Evolutionary conservation across 768 basidiomycete species (phyloP).

Genomic region (Auricularia sp.): DNA sequence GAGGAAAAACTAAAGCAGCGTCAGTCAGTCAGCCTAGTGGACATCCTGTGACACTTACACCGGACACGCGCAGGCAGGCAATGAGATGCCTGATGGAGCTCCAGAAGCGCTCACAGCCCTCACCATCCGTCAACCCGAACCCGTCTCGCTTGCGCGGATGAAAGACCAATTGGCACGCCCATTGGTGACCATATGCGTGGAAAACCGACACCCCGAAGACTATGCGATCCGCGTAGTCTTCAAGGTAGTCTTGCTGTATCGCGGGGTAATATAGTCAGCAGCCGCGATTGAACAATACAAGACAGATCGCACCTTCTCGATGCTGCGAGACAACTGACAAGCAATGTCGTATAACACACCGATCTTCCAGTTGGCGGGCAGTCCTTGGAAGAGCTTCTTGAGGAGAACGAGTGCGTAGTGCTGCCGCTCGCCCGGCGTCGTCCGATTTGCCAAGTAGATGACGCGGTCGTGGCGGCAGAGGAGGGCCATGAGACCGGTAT

Average conservation of each 20-base stretch:
- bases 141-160: slow-evolving; percentile 1
- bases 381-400: slow-evolving; percentile 16
- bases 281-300: too few species aligned
- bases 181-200: slow-evolving; percentile 6
- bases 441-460: slow-evolving; percentile 29
- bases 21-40: too few species aligned
- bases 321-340: too few species aligned
- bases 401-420: slow-evolving; percentile 29
- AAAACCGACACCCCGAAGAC: background rate
- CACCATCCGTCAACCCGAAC: slow-evolving; percentile 4
- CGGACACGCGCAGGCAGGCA: background rate
- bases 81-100: slow-evolving; percentile 1
- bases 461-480: slow-evolving; percentile 12
- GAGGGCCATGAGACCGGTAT: slow-evolving; percentile 12
- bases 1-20: background rate
- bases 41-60: too few species aligned
- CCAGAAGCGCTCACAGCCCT: slow-evolving; percentile 7
- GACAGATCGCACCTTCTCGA: too few species aligned
- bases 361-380: slow-evolving; percentile 22
- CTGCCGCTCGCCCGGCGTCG: slow-evolving; percentile 10
- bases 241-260: too few species aligned
- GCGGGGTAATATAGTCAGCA: too few species aligned
- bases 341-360: background rate
- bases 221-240: too few species aligned
- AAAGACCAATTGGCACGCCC: slow-evolving; percentile 6